Evolutionary conservation across 495 filamentous ascomycete genomes (phyloP).

Genomic region (Aspergillus bertholletiae): DNA sequence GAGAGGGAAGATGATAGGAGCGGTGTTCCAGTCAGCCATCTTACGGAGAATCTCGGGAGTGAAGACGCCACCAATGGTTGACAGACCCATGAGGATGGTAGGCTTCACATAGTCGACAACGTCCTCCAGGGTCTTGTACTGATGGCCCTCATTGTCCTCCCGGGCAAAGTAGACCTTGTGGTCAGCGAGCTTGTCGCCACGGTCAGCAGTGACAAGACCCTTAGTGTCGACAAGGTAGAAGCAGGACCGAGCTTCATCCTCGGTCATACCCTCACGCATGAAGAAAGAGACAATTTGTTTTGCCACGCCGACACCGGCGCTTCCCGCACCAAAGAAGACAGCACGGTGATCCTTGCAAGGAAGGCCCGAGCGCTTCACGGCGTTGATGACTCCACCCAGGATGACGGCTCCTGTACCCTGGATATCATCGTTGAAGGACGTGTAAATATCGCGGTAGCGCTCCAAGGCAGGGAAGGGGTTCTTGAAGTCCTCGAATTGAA

Average conservation of each 20-base stretch:
- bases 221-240: constrained; percentile 98
- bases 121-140: constrained; percentile 85
- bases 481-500: constrained; percentile 99
- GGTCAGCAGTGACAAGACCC: constrained; percentile 90
- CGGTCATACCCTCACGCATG: constrained; percentile 86
- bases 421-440: constrained; percentile 98
- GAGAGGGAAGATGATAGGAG: constrained; percentile 88
- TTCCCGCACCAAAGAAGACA: constrained; percentile 94
- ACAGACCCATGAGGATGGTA: constrained; percentile 90
- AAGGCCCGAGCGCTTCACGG: constrained; percentile 81
- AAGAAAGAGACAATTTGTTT: constrained; percentile 97
- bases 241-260: constrained; percentile 82
- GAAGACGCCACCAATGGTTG: constrained; percentile 92
- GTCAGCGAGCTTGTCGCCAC: constrained; percentile 88
- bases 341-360: constrained; percentile 87
- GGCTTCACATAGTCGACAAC: constrained; percentile 93
- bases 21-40: constrained; percentile 76
- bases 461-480: constrained; percentile 94
- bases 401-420: constrained; percentile 98
- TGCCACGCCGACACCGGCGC: constrained; percentile 92
- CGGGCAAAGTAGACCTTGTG: constrained; percentile 99
- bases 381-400: constrained; percentile 89
- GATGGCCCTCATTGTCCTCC: constrained; percentile 83
- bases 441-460: constrained; percentile 80
- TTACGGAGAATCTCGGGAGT: constrained; percentile 80